These are phyloP conservation scores for Lactuca saligna DNA, from an alignment of 129 eudicot species.

Conservation along the genomic window DNA sequence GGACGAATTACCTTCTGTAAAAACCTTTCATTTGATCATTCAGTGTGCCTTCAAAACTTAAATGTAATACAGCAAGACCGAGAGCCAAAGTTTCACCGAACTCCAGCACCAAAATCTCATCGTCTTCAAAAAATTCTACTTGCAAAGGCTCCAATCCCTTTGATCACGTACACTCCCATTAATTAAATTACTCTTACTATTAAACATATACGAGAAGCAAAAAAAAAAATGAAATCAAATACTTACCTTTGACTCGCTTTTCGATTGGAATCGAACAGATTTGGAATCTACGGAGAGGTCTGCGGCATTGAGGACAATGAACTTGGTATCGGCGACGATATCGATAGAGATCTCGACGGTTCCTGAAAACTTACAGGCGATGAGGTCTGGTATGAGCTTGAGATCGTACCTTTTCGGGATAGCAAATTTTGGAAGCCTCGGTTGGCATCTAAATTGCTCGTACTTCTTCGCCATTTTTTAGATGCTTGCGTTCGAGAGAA, in stretches of 20 bases:
- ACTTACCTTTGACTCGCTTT: slow-evolving; percentile 44
- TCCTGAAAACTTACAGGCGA: slow-evolving; percentile 74
- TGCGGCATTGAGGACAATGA: slow-evolving; percentile 88
- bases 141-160: slow-evolving; percentile 55
- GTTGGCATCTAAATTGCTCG: slow-evolving; percentile 63
- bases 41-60: slow-evolving; percentile 72
- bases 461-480: slow-evolving; percentile 35
- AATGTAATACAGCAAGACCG: slow-evolving; percentile 57
- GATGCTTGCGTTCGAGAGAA: slow-evolving; percentile 3
- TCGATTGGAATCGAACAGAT: slow-evolving; percentile 52
- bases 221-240: not conserved
- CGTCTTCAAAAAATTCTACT: slow-evolving; percentile 58
- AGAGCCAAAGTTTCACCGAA: slow-evolving; percentile 59
- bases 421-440: slow-evolving; percentile 81
- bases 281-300: slow-evolving; percentile 61
- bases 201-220: not conserved
- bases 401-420: slow-evolving; percentile 76
- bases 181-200: not conserved
- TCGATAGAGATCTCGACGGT: slow-evolving; percentile 68
- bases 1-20: slow-evolving; percentile 63
- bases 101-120: slow-evolving; percentile 83
- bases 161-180: not conserved
- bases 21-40: slow-evolving; percentile 97
- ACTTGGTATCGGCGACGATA: slow-evolving; percentile 66
- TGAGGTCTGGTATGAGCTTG: slow-evolving; percentile 69